phyloP scores from a whole-genome alignment of 441 rosid species.

The Syzygium syzygioides region DNA sequence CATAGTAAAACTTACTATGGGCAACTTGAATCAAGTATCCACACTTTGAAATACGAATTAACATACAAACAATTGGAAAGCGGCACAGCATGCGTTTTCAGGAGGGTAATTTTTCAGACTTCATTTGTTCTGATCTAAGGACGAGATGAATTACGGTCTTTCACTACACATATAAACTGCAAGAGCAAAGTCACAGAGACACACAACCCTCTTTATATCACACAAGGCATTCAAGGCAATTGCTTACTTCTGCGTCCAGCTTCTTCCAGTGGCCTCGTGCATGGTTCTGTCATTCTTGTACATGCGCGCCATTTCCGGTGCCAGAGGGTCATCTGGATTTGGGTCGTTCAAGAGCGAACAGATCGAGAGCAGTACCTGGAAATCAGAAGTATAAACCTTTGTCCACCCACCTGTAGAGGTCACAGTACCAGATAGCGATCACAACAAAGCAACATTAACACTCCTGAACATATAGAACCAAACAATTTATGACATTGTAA shows the following conservation, averaged over 20 bases:
- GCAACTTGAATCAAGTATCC: background rate
- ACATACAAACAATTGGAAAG: background rate
- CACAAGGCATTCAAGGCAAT: background rate
- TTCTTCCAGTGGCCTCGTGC: background rate
- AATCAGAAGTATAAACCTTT: background rate
- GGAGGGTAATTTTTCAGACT: background rate
- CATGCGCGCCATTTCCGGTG: background rate
- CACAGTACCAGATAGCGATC: background rate
- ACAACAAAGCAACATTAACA: background rate
- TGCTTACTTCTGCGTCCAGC: background rate
- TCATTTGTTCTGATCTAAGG: background rate
- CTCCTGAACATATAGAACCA: background rate
- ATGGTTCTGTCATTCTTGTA: background rate
- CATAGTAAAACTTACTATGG: background rate
- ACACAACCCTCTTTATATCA: background rate
- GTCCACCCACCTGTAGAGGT: background rate
- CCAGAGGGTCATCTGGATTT: background rate
- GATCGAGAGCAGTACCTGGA: background rate
- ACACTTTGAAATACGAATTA: background rate
- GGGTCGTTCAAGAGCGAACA: background rate
- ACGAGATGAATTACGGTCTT: background rate
- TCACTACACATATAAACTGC: background rate
- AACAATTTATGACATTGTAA: background rate
- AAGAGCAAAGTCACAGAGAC: background rate
- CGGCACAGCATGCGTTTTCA: background rate